phyloP scores from a whole-genome alignment of 1,284 basidiomycete genomes.

The Moniliophthora roreri region DNA sequence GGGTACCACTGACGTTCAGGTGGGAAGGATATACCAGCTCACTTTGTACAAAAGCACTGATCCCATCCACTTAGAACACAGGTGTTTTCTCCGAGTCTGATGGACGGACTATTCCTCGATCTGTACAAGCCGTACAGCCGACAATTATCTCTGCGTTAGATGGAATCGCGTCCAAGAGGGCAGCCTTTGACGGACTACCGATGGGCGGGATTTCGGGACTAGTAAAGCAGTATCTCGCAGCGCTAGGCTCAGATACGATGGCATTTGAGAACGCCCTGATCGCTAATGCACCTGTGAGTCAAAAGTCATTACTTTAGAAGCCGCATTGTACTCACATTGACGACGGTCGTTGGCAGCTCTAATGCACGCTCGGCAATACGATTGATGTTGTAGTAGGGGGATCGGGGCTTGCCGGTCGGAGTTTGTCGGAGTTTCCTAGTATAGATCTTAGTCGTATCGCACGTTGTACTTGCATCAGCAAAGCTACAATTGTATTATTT shows the following conservation, averaged over 20 bases:
- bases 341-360: too few species aligned
- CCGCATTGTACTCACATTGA: too few species aligned
- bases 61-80: background rate
- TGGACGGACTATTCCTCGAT: slow-evolving; percentile 25
- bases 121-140: slow-evolving; percentile 26
- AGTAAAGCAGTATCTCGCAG: slow-evolving; percentile 23
- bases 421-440: too few species aligned
- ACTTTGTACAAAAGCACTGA: too few species aligned
- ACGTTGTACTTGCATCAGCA: too few species aligned
- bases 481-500: too few species aligned
- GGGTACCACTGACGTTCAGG: background rate
- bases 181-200: slow-evolving; percentile 22
- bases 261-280: slow-evolving; percentile 30
- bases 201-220: slow-evolving; percentile 12
- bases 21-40: too few species aligned
- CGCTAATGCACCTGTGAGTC: slow-evolving; percentile 27
- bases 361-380: too few species aligned
- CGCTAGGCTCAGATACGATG: slow-evolving; percentile 24
- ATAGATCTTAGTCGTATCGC: too few species aligned
- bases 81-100: slow-evolving; percentile 21
- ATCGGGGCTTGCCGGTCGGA: too few species aligned
- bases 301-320: too few species aligned
- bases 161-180: slow-evolving; percentile 29
- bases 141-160: slow-evolving; percentile 26
- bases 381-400: too few species aligned